Percentiles rank a stretch among this genome's conserved stretches.
Evolutionary conservation across 2,329 filamentous ascomycete species (phyloP).

Genomic region (Trichophyton verrucosum): DNA sequence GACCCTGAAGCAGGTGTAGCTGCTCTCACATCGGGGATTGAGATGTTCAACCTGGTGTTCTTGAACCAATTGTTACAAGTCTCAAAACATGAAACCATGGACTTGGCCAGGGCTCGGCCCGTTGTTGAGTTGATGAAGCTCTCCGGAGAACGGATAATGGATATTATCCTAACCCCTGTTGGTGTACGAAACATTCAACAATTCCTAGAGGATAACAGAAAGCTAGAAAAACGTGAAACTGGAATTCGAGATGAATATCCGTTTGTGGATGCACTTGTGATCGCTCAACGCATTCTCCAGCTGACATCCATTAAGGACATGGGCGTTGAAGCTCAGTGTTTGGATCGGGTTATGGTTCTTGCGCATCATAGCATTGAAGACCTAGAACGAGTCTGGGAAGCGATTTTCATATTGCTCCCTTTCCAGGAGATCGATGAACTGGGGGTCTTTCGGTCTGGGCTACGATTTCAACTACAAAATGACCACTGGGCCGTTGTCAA

Average conservation of each 20-base stretch:
- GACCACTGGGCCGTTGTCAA: conserved; percentile 43
- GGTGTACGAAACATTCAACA: conserved; percentile 28
- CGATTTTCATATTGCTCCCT: conserved; percentile 43
- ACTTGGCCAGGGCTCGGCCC: conserved; percentile 15
- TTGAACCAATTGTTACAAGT: conserved; percentile 30
- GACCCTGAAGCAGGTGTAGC: conserved; percentile 14
- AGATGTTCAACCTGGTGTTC: conserved; percentile 24
- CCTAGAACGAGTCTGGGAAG: conserved; percentile 30
- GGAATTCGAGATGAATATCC: conserved; percentile 37
- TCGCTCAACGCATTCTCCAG: conserved; percentile 31
- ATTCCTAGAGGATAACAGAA: conserved; percentile 37
- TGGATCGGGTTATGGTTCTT: conserved; percentile 15
- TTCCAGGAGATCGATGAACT: conserved; percentile 40
- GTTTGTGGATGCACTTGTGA: conserved; percentile 36
- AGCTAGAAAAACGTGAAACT: conserved; percentile 30
- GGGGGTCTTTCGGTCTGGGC: conserved; percentile 35
- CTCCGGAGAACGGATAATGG: conserved; percentile 27
- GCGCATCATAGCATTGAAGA: conserved; percentile 18
- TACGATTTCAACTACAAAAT: conserved; percentile 26
- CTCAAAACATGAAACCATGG: conserved; percentile 23
- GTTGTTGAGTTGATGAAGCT: conserved; percentile 22
- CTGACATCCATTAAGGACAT: conserved; percentile 11
- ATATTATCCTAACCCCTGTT: conserved; percentile 21
- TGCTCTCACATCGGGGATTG: conserved; percentile 11
- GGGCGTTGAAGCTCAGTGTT: conserved; percentile 16